These are phyloP conservation scores for Cicer cuneatum DNA, from an alignment of 306 rosid genomes.

Conservation along the genomic window DNA sequence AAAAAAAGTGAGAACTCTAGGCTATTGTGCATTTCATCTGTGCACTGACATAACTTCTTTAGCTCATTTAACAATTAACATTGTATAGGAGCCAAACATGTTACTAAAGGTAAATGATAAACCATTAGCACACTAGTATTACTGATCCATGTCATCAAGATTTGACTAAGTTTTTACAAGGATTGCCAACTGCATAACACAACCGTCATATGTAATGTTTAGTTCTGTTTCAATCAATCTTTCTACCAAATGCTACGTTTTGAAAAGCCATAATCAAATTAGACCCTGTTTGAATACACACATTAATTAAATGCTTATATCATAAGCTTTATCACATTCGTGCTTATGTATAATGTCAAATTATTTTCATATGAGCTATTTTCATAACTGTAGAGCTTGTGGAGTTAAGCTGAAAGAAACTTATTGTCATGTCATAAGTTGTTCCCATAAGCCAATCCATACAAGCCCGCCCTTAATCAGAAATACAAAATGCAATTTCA, in stretches of 20 bases:
- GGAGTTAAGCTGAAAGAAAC: too few species aligned
- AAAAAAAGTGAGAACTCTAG: not conserved
- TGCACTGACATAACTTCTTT: not conserved
- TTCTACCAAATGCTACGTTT: not conserved
- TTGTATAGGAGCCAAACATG: not conserved
- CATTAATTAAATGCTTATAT: too few species aligned
- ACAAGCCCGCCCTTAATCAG: not conserved
- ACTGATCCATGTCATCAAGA: not conserved
- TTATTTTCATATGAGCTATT: too few species aligned
- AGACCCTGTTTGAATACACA: too few species aligned
- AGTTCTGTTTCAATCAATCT: not conserved
- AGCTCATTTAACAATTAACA: not conserved
- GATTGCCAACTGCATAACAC: not conserved
- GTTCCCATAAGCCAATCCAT: too few species aligned
- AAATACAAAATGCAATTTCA: not conserved
- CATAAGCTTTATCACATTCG: too few species aligned
- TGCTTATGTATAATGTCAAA: too few species aligned
- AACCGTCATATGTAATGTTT: not conserved
- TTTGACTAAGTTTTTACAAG: slow-evolving; percentile 11
- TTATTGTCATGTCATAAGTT: too few species aligned
- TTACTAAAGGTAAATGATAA: not conserved
- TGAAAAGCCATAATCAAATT: slow-evolving; percentile 1
- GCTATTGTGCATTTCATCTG: slow-evolving; percentile 21
- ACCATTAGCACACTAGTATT: not conserved
- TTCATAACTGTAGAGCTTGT: too few species aligned